Percentiles rank a stretch among this genome's conserved stretches.
Conservation (phyloP, 2,329 filamentous ascomycete species). For the Fusarium chaquense region DNA sequence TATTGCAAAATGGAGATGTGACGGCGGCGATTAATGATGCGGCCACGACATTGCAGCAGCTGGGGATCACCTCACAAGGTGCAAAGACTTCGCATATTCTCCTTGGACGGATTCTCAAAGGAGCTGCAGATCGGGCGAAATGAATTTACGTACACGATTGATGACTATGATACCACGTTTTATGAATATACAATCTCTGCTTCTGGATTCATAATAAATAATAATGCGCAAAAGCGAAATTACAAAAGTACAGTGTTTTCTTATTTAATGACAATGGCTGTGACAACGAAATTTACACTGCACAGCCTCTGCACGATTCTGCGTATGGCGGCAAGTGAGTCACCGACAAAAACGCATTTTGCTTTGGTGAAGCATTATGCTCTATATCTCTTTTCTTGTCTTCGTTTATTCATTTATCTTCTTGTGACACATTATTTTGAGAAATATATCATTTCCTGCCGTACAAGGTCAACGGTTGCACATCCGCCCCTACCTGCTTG, state of each 20-base stretch:
- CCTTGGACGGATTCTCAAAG: constrained; percentile 2
- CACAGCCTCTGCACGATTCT: not conserved
- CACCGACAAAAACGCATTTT: not conserved
- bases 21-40: not conserved
- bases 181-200: not conserved
- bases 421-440: rapidly evolving
- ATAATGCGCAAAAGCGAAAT: not conserved
- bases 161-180: not conserved
- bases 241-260: too few species aligned
- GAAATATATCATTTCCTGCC: too few species aligned
- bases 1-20: not conserved
- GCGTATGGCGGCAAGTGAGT: not conserved
- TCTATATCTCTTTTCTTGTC: too few species aligned
- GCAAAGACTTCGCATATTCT: constrained; percentile 10
- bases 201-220: not conserved
- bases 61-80: not conserved
- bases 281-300: not conserved
- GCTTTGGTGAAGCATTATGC: rapidly evolving
- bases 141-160: not conserved
- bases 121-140: not conserved
- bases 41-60: not conserved
- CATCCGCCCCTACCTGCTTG: not conserved
- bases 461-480: rapidly evolving
- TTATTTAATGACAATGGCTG: not conserved
- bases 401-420: too few species aligned